These are phyloP conservation scores for Aspergillus egyptiacus DNA, from an alignment of 495 filamentous ascomycete genomes.

Conservation along the genomic window DNA sequence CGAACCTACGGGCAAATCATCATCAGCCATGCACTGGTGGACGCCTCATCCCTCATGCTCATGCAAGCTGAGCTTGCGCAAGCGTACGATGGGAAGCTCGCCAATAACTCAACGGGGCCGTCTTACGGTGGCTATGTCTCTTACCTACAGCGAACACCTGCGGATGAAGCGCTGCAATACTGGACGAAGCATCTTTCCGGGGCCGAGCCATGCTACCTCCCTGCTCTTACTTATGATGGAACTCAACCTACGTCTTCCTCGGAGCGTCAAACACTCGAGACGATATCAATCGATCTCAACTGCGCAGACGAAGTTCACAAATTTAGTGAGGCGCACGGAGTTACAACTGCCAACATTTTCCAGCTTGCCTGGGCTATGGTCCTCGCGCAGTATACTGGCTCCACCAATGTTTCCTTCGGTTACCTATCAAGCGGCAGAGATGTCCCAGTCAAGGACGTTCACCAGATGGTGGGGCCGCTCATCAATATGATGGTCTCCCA, in stretches of 20 bases:
- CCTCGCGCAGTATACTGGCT: conserved; percentile 2
- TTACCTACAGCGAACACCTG: conserved; percentile 24
- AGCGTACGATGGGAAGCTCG: conserved; percentile 5
- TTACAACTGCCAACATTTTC: conserved; percentile 8
- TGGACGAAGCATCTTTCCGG: conserved; percentile 13
- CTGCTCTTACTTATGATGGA: neutral
- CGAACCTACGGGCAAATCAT: conserved; percentile 3
- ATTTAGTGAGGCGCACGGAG: conserved; percentile 2
- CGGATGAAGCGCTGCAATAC: conserved; percentile 7
- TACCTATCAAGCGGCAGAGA: conserved; percentile 12
- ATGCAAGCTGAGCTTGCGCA: conserved; percentile 7
- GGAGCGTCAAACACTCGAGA: neutral
- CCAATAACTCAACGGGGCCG: neutral
- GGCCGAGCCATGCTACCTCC: conserved; percentile 11
- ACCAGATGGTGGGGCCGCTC: conserved; percentile 8
- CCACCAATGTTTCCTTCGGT: conserved; percentile 9
- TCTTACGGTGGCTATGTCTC: conserved; percentile 6
- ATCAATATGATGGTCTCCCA: conserved; percentile 11
- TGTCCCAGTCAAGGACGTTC: conserved; percentile 8
- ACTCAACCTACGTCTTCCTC: neutral
- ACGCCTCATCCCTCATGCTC: conserved; percentile 7
- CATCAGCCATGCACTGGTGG: conserved; percentile 9
- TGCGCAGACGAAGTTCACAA: neutral
- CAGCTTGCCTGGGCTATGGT: conserved; percentile 13
- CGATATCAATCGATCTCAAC: neutral